Conservation (phyloP, 345 rosid species). For the Linum usitatissimum region DNA sequence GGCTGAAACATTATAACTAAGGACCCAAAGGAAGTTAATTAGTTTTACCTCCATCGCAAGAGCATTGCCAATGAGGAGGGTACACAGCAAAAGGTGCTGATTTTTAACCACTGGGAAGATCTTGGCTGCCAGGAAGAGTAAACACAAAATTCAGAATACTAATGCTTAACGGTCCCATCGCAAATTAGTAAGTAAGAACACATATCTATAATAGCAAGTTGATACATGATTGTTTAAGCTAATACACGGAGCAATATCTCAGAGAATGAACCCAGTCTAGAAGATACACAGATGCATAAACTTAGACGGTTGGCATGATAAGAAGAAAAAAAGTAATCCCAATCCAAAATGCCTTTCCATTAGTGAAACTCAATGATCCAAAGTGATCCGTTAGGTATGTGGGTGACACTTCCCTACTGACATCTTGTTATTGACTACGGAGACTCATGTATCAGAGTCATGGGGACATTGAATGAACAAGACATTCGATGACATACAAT, state of each 20-base stretch:
- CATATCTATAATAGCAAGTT: not conserved
- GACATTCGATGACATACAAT: not conserved
- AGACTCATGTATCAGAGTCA: no score
- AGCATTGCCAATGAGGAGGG: slow-evolving; percentile 78
- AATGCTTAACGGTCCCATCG: not conserved
- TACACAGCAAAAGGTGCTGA: slow-evolving; percentile 71
- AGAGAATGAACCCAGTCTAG: no score
- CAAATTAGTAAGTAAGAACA: not conserved
- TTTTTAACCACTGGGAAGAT: slow-evolving; percentile 75
- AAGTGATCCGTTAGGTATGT: no score
- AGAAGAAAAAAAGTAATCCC: no score
- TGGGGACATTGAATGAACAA: not conserved
- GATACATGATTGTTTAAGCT: not conserved
- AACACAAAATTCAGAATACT: not conserved
- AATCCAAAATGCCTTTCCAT: no score
- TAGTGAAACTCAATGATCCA: no score
- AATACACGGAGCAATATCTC: no score
- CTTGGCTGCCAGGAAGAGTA: slow-evolving; percentile 35
- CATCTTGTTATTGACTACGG: no score
- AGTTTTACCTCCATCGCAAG: slow-evolving; percentile 72
- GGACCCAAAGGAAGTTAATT: no score
- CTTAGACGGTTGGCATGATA: no score
- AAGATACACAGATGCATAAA: no score
- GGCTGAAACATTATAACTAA: not conserved
- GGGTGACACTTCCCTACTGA: no score